Evolutionary conservation across 2,329 filamentous ascomycete genomes (phyloP).

Genomic region (Ophiobolus disseminans): DNA sequence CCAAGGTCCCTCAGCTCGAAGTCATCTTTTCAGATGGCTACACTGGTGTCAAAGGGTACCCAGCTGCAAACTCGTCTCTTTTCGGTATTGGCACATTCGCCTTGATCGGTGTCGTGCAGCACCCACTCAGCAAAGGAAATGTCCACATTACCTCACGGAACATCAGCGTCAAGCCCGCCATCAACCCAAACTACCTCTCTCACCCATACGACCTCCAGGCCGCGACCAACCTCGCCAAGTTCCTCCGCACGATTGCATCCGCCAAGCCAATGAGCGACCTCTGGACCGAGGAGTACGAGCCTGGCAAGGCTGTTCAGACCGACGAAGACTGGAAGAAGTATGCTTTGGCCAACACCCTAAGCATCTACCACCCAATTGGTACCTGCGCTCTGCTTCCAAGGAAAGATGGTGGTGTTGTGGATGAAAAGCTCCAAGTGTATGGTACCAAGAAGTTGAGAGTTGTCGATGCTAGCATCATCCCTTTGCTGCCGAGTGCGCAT

Average conservation of each 20-base stretch:
- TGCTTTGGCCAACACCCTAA: conserved; percentile 23
- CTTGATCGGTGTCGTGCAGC: conserved; percentile 45
- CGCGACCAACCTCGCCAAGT: conserved; percentile 23
- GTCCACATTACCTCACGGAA: conserved; percentile 33
- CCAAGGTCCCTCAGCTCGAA: conserved; percentile 52
- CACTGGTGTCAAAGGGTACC: conserved; percentile 50
- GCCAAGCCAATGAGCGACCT: conserved; percentile 34
- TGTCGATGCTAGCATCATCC: conserved; percentile 41
- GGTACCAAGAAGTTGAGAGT: conserved; percentile 29
- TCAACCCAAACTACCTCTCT: conserved; percentile 40
- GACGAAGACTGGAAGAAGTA: conserved; percentile 37
- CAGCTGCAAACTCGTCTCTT: conserved; percentile 30
- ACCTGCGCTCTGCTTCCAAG: conserved; percentile 42
- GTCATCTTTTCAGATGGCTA: conserved; percentile 57
- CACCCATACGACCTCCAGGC: conserved; percentile 37
- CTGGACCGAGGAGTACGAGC: conserved; percentile 39
- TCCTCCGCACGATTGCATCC: conserved; percentile 37
- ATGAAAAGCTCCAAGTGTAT: conserved; percentile 28
- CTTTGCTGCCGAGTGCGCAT: conserved; percentile 32
- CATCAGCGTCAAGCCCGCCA: conserved; percentile 30
- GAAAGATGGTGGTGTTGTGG: conserved; percentile 34
- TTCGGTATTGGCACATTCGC: conserved; percentile 41
- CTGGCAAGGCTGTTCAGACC: conserved; percentile 34
- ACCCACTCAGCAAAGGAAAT: conserved; percentile 42
- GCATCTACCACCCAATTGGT: conserved; percentile 46